These are phyloP conservation scores for Trebouxia sp. DNA, from an alignment of 139 green algal species.

Conservation along the genomic window DNA sequence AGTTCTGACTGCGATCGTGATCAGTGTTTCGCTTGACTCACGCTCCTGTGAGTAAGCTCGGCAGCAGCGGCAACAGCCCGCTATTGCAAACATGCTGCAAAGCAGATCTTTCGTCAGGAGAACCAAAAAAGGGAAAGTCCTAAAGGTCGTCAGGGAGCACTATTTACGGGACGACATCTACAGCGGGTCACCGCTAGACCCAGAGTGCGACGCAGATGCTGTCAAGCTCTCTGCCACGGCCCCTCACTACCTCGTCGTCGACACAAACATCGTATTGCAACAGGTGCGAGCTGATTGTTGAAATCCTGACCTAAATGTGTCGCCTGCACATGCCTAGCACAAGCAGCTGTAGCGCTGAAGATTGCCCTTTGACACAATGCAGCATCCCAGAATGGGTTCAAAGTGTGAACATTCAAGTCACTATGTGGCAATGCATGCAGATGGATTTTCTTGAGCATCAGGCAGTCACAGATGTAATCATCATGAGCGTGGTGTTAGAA, in stretches of 20 bases:
- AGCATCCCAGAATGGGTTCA: neutral
- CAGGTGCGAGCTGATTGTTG: slow-evolving; percentile 57
- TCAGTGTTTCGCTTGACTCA: too few relatives aligned
- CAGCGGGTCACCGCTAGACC: slow-evolving; percentile 74
- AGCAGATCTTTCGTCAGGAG: slow-evolving; percentile 86
- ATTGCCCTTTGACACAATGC: neutral
- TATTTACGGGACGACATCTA: slow-evolving; percentile 98
- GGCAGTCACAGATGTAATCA: slow-evolving; percentile 82
- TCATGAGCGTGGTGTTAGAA: slow-evolving; percentile 76
- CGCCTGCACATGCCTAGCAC: too few relatives aligned
- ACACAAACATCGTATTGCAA: slow-evolving; percentile 94
- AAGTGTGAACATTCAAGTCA: neutral
- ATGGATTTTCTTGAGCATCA: slow-evolving; percentile 94
- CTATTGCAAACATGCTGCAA: slow-evolving; percentile 57
- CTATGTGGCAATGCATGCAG: slow-evolving; percentile 57
- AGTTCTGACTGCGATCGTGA: too few relatives aligned
- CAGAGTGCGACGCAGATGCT: slow-evolving; percentile 53
- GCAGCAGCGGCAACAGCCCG: too few relatives aligned
- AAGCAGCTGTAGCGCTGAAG: too few relatives aligned
- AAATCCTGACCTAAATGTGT: neutral
- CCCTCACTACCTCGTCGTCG: slow-evolving; percentile 85
- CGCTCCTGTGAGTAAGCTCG: too few relatives aligned
- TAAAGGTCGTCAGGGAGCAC: slow-evolving; percentile 90
- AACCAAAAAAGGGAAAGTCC: slow-evolving; percentile 78
- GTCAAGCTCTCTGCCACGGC: slow-evolving; percentile 69